Evolutionary conservation across 768 basidiomycete genomes (phyloP).

Genomic region (Psilocybe cyanescens): DNA sequence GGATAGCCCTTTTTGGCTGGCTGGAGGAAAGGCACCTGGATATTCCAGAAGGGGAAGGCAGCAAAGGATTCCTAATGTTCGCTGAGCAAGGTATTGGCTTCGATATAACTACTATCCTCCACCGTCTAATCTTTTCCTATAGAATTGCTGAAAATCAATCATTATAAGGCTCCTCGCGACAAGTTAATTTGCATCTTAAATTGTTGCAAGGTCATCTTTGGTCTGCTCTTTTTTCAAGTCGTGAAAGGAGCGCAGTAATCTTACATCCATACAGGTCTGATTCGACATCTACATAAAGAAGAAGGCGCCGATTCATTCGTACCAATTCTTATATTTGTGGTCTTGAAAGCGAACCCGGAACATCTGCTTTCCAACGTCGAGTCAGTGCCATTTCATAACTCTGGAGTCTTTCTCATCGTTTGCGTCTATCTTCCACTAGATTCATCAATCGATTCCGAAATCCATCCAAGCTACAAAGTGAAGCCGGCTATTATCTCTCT

Average conservation of each 20-base stretch:
- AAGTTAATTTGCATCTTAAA: slow-evolving; percentile 98
- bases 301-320: slow-evolving; percentile 95
- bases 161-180: slow-evolving; percentile 98
- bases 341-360: slow-evolving; percentile 92
- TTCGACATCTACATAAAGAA: slow-evolving; percentile 83
- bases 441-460: slow-evolving; percentile 97
- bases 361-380: slow-evolving; percentile 95
- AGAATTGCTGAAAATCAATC: slow-evolving; percentile 97
- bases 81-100: slow-evolving; percentile 75
- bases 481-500: slow-evolving; percentile 96
- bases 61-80: slow-evolving; percentile 84
- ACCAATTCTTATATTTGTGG: slow-evolving; percentile 92
- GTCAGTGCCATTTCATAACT: slow-evolving; percentile 45
- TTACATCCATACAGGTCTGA: slow-evolving; percentile 62
- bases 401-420: not conserved
- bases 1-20: slow-evolving; percentile 93
- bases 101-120: not conserved
- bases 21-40: slow-evolving; percentile 89
- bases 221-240: slow-evolving; percentile 46
- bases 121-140: slow-evolving; percentile 1
- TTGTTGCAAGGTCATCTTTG: slow-evolving; percentile 99
- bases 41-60: slow-evolving; percentile 76
- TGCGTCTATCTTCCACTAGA: slow-evolving; percentile 39
- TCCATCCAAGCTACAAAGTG: slow-evolving; percentile 87
- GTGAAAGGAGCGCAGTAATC: slow-evolving; percentile 8